Percentiles rank a stretch among this genome's conserved stretches.
phyloP scores from a whole-genome alignment of 116 monocot species.

The Posidonia oceanica region DNA sequence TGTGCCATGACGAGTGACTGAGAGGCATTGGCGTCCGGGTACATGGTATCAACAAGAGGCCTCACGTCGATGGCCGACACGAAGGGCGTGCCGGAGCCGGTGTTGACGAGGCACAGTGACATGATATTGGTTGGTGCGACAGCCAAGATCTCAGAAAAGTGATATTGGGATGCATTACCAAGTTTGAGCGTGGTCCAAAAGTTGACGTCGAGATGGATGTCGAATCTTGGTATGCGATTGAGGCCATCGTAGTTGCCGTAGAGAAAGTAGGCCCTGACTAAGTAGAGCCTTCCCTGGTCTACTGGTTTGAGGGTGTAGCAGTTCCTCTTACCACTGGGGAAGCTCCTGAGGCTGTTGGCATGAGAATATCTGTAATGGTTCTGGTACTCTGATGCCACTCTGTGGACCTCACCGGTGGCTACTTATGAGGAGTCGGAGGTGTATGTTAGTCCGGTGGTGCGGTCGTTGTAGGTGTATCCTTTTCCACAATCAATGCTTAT shows the following conservation, averaged over 20 bases:
- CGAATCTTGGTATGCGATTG: no score
- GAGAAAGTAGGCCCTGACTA: neutral
- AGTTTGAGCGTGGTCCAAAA: neutral
- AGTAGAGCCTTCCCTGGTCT: neutral
- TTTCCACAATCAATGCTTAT: no score
- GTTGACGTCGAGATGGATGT: no score
- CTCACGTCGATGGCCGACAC: conserved; percentile 11
- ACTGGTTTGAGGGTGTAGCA: neutral
- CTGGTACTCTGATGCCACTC: no score
- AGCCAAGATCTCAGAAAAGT: neutral
- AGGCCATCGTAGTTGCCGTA: conserved; percentile 13
- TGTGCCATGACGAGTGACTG: neutral
- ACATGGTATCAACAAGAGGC: neutral
- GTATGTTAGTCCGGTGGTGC: no score
- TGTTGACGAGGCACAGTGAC: conserved; percentile 6
- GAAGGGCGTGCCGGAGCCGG: neutral
- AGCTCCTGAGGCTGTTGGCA: no score
- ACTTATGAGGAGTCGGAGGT: no score
- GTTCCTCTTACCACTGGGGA: conserved; percentile 6
- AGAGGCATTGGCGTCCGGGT: neutral
- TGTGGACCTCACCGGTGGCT: no score
- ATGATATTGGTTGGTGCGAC: neutral
- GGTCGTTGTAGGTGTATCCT: no score
- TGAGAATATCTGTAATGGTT: no score
- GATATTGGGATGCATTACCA: fast-evolving